Evolutionary conservation across 148 eudicot species (phyloP).

Genomic region (Pouteria glomerata): DNA sequence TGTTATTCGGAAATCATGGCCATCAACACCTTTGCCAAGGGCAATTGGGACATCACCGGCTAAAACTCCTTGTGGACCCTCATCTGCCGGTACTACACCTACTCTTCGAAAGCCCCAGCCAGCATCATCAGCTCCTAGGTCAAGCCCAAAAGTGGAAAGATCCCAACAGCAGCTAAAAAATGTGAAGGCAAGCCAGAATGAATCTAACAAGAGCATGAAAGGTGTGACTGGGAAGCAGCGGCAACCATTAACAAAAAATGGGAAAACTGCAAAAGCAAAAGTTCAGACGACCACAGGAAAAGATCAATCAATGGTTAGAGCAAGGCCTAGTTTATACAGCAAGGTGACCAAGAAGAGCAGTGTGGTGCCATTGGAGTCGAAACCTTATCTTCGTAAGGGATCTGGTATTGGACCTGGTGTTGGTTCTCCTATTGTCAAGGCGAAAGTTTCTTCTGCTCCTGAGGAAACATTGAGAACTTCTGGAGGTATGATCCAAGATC

Average conservation of each 20-base stretch:
- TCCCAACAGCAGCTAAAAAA: constrained; percentile 40
- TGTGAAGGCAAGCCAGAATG: constrained; percentile 42
- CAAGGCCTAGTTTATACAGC: constrained; percentile 55
- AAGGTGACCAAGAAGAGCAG: constrained; percentile 87
- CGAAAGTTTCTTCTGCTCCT: constrained; percentile 28
- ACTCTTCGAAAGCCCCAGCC: constrained; percentile 57
- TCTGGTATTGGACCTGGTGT: constrained; percentile 40
- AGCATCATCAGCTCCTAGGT: constrained; percentile 38
- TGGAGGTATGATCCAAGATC: constrained; percentile 26
- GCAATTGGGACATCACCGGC: constrained; percentile 47
- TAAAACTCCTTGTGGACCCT: constrained; percentile 40
- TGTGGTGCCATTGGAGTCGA: constrained; percentile 88
- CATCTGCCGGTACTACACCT: constrained; percentile 43
- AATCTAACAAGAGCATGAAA: constrained; percentile 37
- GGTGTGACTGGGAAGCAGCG: constrained; percentile 41
- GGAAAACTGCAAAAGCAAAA: constrained; percentile 47
- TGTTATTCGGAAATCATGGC: constrained; percentile 82
- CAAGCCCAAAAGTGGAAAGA: constrained; percentile 57
- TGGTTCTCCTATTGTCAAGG: constrained; percentile 38
- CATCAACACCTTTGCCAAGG: constrained; percentile 72
- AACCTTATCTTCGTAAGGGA: constrained; percentile 67
- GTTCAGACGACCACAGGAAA: constrained; percentile 32
- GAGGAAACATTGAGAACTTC: constrained; percentile 33
- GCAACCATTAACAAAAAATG: constrained; percentile 31
- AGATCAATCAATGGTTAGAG: constrained; percentile 28